Base-by-base conservation (phyloP, 768 basidiomycete genomes). In the Russula ochroleuca region DNA sequence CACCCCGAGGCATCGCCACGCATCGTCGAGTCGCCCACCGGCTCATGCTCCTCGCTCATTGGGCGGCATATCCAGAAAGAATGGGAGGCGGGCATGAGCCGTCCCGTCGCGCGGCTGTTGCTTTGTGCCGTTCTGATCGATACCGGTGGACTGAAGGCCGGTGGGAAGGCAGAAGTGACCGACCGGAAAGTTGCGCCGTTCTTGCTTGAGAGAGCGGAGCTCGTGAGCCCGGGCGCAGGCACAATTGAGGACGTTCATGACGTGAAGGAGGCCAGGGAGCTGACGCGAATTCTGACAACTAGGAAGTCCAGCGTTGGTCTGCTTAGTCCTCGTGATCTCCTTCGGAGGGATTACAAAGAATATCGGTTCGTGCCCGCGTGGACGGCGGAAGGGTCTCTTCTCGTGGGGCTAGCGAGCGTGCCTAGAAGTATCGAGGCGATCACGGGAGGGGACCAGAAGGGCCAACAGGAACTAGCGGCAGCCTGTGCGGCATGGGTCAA, bases 261-360 rank as follows among this genome's bases (percentile, higher is more conserved):
- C 0, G 71, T 75, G 4, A 73, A 75, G 41, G 76, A 76, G 4
- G 75, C 91, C 53, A 78, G 78, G 65, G 75, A 76, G 0, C 79
- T 92, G 15, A 77, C 81, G 2, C 70, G 72, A 40, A 72, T 73
- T 3, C 79, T 93, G 25, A 63, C 76, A 55, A 68, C 70, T 2
- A 83, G 83, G 75, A 99, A 98, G 72, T 69, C 69, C 4, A 82
- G 87, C 62, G 77, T 98, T 10, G 82, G 83, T 1, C 81, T 85
- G 65, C 79, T 98, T 19, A 77, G 76, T 9, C 83, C 85, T 0
- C 79, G 82, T 61, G 94, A 98, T 70, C 83, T 98, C 21, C 81
- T 99, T 5, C 81, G 93, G 14, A 78, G 97, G n/a, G 97, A 99
- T 75, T 99, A 94, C 79, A 98, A 99, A 73, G 86, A 96, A 67